Evolutionary conservation across 305 asterid genomes (phyloP).

Genomic region (Ruellia speciosa): DNA sequence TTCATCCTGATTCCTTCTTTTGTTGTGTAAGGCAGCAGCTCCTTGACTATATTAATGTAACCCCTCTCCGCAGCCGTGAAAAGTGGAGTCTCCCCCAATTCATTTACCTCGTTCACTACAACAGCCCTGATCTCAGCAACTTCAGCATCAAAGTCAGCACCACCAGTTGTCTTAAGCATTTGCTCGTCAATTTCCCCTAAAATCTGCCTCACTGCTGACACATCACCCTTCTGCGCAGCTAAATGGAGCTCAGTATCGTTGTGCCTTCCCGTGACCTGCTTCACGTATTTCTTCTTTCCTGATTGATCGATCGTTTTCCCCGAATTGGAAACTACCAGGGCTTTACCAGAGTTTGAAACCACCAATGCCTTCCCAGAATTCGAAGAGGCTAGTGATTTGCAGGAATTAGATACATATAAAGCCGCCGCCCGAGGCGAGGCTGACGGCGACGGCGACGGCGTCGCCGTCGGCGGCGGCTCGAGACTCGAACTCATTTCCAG

Average conservation of each 20-base stretch:
- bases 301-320: constrained; percentile 23
- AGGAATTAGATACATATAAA: constrained; percentile 45
- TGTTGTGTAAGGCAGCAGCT: constrained; percentile 43
- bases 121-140: constrained; percentile 60
- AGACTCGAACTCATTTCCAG: not conserved
- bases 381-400: constrained; percentile 42
- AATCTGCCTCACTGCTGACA: constrained; percentile 39
- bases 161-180: constrained; percentile 42
- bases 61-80: constrained; percentile 60
- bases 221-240: constrained; percentile 57
- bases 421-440: constrained; percentile 30
- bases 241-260: constrained; percentile 56
- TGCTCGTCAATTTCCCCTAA: constrained; percentile 43
- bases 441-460: not conserved
- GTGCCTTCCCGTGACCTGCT: constrained; percentile 57
- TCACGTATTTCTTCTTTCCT: constrained; percentile 49
- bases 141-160: constrained; percentile 60
- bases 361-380: constrained; percentile 55
- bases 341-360: constrained; percentile 63
- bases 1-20: constrained; percentile 50
- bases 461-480: no score
- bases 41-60: constrained; percentile 49
- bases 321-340: constrained; percentile 55
- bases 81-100: constrained; percentile 61
- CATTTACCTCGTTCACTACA: constrained; percentile 64